Percentiles rank a stretch among this genome's conserved stretches.
These are phyloP conservation scores for Aspergillus sp. DNA, from an alignment of 2,329 filamentous ascomycete genomes.

Conservation along the genomic window DNA sequence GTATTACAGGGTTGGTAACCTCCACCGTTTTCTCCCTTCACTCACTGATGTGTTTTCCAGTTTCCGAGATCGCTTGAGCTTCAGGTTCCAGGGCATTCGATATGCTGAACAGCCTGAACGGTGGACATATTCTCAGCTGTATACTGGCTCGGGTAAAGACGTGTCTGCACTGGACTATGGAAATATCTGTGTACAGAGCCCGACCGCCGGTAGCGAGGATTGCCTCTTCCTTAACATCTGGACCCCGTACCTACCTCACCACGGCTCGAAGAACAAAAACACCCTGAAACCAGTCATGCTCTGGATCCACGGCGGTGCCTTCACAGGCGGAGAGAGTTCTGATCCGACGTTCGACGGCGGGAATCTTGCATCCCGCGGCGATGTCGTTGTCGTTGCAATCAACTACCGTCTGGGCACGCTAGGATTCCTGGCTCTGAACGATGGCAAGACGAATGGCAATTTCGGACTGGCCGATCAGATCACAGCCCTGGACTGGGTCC, in stretches of 20 bases:
- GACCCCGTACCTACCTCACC: conserved; percentile 35
- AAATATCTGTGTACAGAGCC: not conserved
- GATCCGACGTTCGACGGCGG: conserved; percentile 48
- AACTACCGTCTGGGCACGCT: conserved; percentile 60
- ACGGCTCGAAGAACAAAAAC: conserved; percentile 37
- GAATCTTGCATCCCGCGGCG: conserved; percentile 57
- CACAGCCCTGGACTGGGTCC: conserved; percentile 49
- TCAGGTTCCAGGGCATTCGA: conserved; percentile 48
- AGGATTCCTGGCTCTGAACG: conserved; percentile 57
- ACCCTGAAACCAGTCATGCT: conserved; percentile 48
- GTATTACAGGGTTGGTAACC: not conserved
- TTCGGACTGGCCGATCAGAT: conserved; percentile 54
- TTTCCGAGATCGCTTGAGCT: conserved; percentile 53
- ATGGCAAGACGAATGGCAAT: conserved; percentile 55
- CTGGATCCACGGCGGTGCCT: conserved; percentile 57
- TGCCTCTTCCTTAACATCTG: conserved; percentile 5
- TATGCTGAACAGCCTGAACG: conserved; percentile 43
- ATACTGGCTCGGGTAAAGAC: conserved; percentile 46
- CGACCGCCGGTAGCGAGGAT: not conserved
- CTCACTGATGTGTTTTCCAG: conserved; percentile 22
- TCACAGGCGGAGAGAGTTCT: conserved; percentile 47
- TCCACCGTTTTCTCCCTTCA: not conserved
- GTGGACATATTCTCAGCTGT: conserved; percentile 48
- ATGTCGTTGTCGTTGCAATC: conserved; percentile 58
- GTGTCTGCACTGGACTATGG: conserved; percentile 35